Evolutionary conservation across 2,329 filamentous ascomycete species (phyloP).

Genomic region (Ophiocordyceps sinensis): DNA sequence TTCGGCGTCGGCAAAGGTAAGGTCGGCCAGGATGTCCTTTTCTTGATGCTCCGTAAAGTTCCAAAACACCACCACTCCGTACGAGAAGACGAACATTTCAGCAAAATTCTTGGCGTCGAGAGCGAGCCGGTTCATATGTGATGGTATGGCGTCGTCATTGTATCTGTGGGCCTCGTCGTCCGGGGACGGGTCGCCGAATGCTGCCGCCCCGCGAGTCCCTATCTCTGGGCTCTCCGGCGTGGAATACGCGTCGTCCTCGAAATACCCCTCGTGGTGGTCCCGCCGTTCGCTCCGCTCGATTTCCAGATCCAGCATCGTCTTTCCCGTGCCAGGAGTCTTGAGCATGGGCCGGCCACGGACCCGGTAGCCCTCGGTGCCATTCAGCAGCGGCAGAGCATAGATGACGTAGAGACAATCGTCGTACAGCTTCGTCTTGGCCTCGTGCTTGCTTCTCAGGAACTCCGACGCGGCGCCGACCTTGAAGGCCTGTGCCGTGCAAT

Average conservation of each 20-base stretch:
- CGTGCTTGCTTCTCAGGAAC: slow-evolving; percentile 77
- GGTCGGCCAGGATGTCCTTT: slow-evolving; percentile 87
- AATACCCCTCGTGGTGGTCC: slow-evolving; percentile 85
- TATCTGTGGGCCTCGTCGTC: slow-evolving; percentile 15
- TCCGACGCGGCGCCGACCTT: slow-evolving; percentile 78
- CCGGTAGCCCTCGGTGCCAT: slow-evolving; percentile 74
- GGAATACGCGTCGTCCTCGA: slow-evolving; percentile 54
- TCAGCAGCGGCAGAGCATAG: slow-evolving; percentile 80
- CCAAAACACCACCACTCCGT: slow-evolving; percentile 97
- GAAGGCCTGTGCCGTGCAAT: slow-evolving; percentile 89
- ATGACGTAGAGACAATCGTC: slow-evolving; percentile 95
- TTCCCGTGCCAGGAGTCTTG: slow-evolving; percentile 78
- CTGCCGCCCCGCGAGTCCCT: slow-evolving; percentile 12
- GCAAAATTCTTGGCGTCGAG: slow-evolving; percentile 67
- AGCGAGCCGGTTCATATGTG: slow-evolving; percentile 44
- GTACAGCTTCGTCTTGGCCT: slow-evolving; percentile 88
- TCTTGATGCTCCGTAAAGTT: slow-evolving; percentile 95
- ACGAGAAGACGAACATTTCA: slow-evolving; percentile 95
- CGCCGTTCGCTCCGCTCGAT: slow-evolving; percentile 86
- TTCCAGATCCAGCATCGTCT: slow-evolving; percentile 83
- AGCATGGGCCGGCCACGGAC: slow-evolving; percentile 81
- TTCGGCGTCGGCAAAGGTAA: slow-evolving; percentile 71
- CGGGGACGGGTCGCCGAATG: slow-evolving; percentile 16
- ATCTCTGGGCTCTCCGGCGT: slow-evolving; percentile 16
- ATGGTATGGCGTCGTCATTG: slow-evolving; percentile 26